These are phyloP conservation scores for Cordyceps farinosa DNA, from an alignment of 2,329 filamentous ascomycete genomes.

Conservation along the genomic window DNA sequence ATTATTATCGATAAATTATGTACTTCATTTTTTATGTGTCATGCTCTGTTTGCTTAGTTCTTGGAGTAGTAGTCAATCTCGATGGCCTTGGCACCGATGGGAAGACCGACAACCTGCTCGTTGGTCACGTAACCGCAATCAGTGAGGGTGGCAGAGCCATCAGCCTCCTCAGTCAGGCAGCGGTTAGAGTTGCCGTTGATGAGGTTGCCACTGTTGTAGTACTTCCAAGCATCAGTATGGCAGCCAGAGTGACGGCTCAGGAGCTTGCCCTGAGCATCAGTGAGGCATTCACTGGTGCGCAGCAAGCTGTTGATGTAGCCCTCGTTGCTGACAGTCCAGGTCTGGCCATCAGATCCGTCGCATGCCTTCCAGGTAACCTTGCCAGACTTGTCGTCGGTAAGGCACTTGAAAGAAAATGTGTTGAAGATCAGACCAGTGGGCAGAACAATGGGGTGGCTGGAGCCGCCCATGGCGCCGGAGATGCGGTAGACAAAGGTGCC, in stretches of 20 bases:
- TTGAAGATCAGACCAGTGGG: slow-evolving; percentile 50
- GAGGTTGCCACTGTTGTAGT: slow-evolving; percentile 42
- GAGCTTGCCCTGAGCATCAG: slow-evolving; percentile 23
- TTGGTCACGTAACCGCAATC: slow-evolving; percentile 37
- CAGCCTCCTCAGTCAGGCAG: slow-evolving; percentile 38
- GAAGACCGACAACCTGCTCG: slow-evolving; percentile 44
- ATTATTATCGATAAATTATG: not conserved
- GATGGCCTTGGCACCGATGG: slow-evolving; percentile 33
- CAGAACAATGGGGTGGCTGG: slow-evolving; percentile 25
- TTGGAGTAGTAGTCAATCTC: slow-evolving; percentile 10
- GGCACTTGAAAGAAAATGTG: slow-evolving; percentile 41
- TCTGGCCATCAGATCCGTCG: slow-evolving; percentile 37
- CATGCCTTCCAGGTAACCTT: slow-evolving; percentile 35
- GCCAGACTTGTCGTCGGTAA: slow-evolving; percentile 32
- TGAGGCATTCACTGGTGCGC: slow-evolving; percentile 31
- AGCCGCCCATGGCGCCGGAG: slow-evolving; percentile 27
- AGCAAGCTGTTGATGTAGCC: slow-evolving; percentile 38
- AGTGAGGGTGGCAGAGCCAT: slow-evolving; percentile 25
- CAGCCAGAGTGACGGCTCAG: slow-evolving; percentile 20
- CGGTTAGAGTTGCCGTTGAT: slow-evolving; percentile 29
- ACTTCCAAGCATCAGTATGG: slow-evolving; percentile 38
- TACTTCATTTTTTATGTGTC: not conserved
- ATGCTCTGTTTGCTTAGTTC: not conserved
- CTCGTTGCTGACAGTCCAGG: slow-evolving; percentile 36
- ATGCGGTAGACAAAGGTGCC: slow-evolving; percentile 43